These are phyloP conservation scores for Silene coronaria DNA, from an alignment of 179 eudicot genomes.

Conservation along the genomic window DNA sequence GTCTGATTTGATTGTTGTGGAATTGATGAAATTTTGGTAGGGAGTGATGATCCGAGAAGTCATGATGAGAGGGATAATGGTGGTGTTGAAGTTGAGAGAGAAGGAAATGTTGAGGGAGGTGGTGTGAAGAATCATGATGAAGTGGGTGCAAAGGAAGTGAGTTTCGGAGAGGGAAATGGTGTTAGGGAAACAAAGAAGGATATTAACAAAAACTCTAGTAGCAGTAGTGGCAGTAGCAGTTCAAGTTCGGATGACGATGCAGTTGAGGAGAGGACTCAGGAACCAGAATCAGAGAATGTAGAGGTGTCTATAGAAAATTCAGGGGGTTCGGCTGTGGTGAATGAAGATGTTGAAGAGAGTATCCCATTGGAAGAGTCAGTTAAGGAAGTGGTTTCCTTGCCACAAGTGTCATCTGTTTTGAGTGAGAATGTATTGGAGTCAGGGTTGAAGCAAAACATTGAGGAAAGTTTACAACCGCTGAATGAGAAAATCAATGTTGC, in stretches of 20 bases:
- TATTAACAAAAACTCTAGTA: slow-evolving; percentile 32
- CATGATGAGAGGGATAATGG: slow-evolving; percentile 39
- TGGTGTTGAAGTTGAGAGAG: slow-evolving; percentile 22
- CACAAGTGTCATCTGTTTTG: slow-evolving; percentile 18
- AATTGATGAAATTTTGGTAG: slow-evolving; percentile 53
- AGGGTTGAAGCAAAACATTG: slow-evolving; percentile 28
- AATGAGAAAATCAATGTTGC: slow-evolving; percentile 29
- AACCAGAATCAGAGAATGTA: slow-evolving; percentile 24
- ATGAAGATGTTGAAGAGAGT: slow-evolving; percentile 21
- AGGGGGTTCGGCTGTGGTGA: slow-evolving; percentile 8
- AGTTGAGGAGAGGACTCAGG: slow-evolving; percentile 34
- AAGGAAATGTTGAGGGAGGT: slow-evolving; percentile 19
- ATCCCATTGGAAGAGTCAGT: slow-evolving; percentile 33
- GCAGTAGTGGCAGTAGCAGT: slow-evolving; percentile 27
- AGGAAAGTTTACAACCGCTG: slow-evolving; percentile 17
- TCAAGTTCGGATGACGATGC: slow-evolving; percentile 64
- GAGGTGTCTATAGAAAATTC: slow-evolving; percentile 25
- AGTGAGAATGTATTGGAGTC: slow-evolving; percentile 25
- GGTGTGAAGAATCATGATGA: neutral
- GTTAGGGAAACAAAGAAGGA: slow-evolving; percentile 25
- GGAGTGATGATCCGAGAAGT: slow-evolving; percentile 37
- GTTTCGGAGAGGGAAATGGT: slow-evolving; percentile 21
- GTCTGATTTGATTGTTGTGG: slow-evolving; percentile 20
- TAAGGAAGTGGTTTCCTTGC: slow-evolving; percentile 31
- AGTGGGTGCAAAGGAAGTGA: slow-evolving; percentile 22